phyloP scores from a whole-genome alignment of 495 filamentous ascomycete genomes.

The Aspergillus hancockii region DNA sequence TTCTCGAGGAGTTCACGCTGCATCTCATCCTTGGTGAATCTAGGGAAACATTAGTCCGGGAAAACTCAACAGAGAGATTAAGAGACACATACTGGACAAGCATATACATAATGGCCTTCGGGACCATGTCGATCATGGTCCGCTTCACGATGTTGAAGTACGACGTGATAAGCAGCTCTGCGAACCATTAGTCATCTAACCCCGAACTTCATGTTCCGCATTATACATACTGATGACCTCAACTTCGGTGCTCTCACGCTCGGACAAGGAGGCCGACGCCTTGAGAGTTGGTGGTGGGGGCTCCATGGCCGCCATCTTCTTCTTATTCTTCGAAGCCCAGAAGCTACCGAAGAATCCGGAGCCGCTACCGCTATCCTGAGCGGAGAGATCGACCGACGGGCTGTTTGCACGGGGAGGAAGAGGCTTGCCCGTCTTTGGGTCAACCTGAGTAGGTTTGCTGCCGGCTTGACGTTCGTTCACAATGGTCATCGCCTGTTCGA shows the following conservation, averaged over 20 bases:
- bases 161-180: slow-evolving; percentile 91
- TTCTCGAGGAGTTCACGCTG: slow-evolving; percentile 96
- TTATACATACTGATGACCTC: slow-evolving; percentile 92
- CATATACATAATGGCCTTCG: slow-evolving; percentile 98
- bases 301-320: slow-evolving; percentile 99
- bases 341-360: slow-evolving; percentile 94
- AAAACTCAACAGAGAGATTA: background rate
- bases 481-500: slow-evolving; percentile 83
- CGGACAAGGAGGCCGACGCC: slow-evolving; percentile 86
- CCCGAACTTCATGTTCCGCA: no score
- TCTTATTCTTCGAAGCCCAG: slow-evolving; percentile 98
- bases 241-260: slow-evolving; percentile 91
- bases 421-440: slow-evolving; percentile 98
- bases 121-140: slow-evolving; percentile 99
- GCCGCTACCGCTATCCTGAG: slow-evolving; percentile 57
- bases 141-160: slow-evolving; percentile 98
- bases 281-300: slow-evolving; percentile 89
- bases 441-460: slow-evolving; percentile 89
- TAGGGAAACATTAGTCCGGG: slow-evolving; percentile 34
- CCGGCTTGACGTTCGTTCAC: slow-evolving; percentile 86
- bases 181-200: slow-evolving; percentile 8
- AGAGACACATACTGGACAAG: slow-evolving; percentile 77
- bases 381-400: slow-evolving; percentile 56
- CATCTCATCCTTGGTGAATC: slow-evolving; percentile 97
- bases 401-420: slow-evolving; percentile 75